Percentiles rank a stretch among this genome's conserved stretches.
Evolutionary conservation across 192 early-diverging fungal genomes (phyloP).

Genomic region (Chytriomyces sp.): DNA sequence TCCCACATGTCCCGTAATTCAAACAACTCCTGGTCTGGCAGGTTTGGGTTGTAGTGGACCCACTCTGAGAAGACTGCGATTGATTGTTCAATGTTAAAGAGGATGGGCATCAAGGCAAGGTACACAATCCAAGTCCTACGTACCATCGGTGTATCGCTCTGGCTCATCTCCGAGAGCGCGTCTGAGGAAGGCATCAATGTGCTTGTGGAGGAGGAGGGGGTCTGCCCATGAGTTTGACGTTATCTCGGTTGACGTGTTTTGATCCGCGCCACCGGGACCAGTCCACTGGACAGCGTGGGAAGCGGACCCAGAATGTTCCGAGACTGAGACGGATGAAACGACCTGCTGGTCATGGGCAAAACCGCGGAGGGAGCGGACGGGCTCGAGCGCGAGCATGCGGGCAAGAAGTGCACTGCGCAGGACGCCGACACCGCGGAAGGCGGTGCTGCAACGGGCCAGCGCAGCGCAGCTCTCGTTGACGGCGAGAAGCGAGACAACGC

Average conservation of each 20-base stretch:
- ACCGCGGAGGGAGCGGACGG: neutral
- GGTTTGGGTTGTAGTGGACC: slow-evolving; percentile 16
- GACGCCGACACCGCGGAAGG: neutral
- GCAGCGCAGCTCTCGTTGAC: neutral
- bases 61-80: slow-evolving; percentile 23
- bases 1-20: slow-evolving; percentile 26
- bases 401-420: neutral
- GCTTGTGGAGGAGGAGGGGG: slow-evolving; percentile 17
- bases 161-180: slow-evolving; percentile 26
- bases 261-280: too few relatives aligned
- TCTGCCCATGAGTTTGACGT: too few relatives aligned
- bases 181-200: slow-evolving; percentile 27
- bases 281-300: too few relatives aligned
- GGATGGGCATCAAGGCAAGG: neutral
- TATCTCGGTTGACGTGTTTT: too few relatives aligned
- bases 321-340: neutral
- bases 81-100: neutral
- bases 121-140: neutral
- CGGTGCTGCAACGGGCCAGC: neutral
- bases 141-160: slow-evolving; percentile 26
- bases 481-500: neutral
- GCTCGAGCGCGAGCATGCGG: neutral
- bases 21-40: slow-evolving; percentile 4
- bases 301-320: neutral
- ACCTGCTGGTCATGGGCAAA: too few relatives aligned